These are phyloP conservation scores for Phytophthora sansomeana DNA, from an alignment of 352 stramenopile species.

Conservation along the genomic window DNA sequence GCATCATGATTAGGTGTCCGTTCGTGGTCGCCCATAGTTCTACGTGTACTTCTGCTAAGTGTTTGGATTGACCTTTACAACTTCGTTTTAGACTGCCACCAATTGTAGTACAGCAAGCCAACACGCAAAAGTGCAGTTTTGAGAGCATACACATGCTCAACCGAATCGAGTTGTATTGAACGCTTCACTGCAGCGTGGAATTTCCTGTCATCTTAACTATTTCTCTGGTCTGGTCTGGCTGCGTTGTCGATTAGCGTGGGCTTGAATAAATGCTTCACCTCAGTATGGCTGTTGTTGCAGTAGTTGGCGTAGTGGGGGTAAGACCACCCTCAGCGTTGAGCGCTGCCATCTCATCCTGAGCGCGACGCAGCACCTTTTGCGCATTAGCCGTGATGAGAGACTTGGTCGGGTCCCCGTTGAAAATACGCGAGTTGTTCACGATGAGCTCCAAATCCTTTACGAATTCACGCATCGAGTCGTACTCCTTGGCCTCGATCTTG, in stretches of 20 bases:
- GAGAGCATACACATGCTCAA: not conserved
- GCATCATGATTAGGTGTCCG: no score
- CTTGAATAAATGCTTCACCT: slow-evolving; percentile 26
- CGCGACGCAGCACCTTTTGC: slow-evolving; percentile 75
- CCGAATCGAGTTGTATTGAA: slow-evolving; percentile 11
- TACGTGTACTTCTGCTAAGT: no score
- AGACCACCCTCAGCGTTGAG: slow-evolving; percentile 64
- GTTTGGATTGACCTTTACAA: no score
- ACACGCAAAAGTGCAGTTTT: not conserved
- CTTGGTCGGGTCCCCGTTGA: slow-evolving; percentile 76
- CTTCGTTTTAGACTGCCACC: no score
- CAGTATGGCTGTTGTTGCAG: slow-evolving; percentile 31
- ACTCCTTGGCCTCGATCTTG: slow-evolving; percentile 72
- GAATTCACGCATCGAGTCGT: slow-evolving; percentile 89
- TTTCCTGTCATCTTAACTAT: slow-evolving; percentile 8
- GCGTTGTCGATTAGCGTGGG: not conserved
- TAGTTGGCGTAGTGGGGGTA: slow-evolving; percentile 39
- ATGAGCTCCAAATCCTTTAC: slow-evolving; percentile 89
- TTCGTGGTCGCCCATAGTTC: no score
- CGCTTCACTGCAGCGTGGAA: slow-evolving; percentile 1
- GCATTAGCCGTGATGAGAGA: slow-evolving; percentile 84
- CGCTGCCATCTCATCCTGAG: slow-evolving; percentile 76
- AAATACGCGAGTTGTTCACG: slow-evolving; percentile 85
- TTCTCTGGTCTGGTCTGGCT: slow-evolving; percentile 5
- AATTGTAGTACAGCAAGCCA: no score